Conservation (phyloP, 2,329 filamentous ascomycete genomes). For the Aspergillus ibericus region DNA sequence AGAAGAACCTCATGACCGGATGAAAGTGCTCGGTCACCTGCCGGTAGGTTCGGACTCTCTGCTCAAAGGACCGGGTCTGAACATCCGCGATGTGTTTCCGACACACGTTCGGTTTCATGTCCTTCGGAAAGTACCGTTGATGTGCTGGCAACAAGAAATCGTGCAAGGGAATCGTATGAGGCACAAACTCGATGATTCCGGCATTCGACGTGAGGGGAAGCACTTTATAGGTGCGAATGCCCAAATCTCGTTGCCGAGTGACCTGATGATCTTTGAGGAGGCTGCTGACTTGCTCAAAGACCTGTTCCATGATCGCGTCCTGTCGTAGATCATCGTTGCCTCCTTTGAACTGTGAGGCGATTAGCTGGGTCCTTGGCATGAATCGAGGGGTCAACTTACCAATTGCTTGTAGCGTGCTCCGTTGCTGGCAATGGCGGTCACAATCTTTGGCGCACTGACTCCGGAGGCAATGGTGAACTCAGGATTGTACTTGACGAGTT, state of each 20-base stretch:
- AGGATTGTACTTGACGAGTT: slow-evolving; percentile 69
- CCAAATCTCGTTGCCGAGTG: slow-evolving; percentile 83
- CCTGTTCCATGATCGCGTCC: slow-evolving; percentile 98
- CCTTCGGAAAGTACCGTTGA: slow-evolving; percentile 78
- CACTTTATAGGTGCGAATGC: slow-evolving; percentile 96
- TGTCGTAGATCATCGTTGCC: slow-evolving; percentile 95
- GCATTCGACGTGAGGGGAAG: slow-evolving; percentile 80
- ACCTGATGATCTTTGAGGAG: slow-evolving; percentile 81
- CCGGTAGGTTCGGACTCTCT: slow-evolving; percentile 72
- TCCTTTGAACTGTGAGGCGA: slow-evolving; percentile 68
- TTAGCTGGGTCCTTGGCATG: slow-evolving; percentile 8
- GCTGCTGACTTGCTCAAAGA: slow-evolving; percentile 92
- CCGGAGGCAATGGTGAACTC: slow-evolving; percentile 84
- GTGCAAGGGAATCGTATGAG: slow-evolving; percentile 86
- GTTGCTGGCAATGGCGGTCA: slow-evolving; percentile 76
- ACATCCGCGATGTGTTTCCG: slow-evolving; percentile 76
- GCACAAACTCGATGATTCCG: slow-evolving; percentile 95
- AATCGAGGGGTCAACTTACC: slow-evolving; percentile 44
- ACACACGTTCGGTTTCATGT: slow-evolving; percentile 73
- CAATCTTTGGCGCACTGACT: slow-evolving; percentile 89
- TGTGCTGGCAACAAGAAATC: slow-evolving; percentile 92
- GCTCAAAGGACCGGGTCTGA: slow-evolving; percentile 67
- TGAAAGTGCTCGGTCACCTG: slow-evolving; percentile 79
- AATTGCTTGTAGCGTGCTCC: slow-evolving; percentile 83
- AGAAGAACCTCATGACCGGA: slow-evolving; percentile 94